Conservation (phyloP, 2,329 filamentous ascomycete species). For the Torrubiella hemipterigena region DNA sequence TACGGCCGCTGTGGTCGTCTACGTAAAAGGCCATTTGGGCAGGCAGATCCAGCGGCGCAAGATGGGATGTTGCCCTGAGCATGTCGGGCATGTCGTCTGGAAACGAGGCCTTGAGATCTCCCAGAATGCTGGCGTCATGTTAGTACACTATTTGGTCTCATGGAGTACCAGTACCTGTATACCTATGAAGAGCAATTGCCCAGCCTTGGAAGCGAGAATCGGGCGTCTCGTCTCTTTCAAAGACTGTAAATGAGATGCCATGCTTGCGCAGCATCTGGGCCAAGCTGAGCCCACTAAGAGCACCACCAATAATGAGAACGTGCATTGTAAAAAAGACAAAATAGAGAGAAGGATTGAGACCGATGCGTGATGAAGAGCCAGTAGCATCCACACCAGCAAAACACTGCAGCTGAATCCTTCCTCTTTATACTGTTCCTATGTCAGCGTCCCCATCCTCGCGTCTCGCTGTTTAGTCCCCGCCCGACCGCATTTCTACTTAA, state of each 20-base stretch:
- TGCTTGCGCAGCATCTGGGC: slow-evolving; percentile 24
- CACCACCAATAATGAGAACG: slow-evolving; percentile 28
- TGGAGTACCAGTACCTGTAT: neutral
- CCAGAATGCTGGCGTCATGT: slow-evolving; percentile 6
- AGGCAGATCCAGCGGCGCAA: slow-evolving; percentile 13
- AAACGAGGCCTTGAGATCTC: slow-evolving; percentile 8
- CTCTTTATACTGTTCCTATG: too few species aligned
- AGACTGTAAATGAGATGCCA: slow-evolving; percentile 21
- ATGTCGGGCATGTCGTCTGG: too few species aligned
- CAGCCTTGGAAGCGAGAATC: slow-evolving; percentile 14
- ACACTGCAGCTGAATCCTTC: too few species aligned
- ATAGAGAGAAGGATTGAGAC: too few species aligned
- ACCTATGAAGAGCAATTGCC: slow-evolving; percentile 18
- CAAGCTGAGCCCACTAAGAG: slow-evolving; percentile 27
- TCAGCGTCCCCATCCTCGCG: too few species aligned
- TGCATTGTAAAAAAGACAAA: too few species aligned
- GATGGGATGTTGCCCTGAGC: slow-evolving; percentile 11
- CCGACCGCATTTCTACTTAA: too few species aligned
- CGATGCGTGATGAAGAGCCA: too few species aligned
- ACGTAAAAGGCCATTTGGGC: slow-evolving; percentile 11
- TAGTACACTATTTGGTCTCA: neutral
- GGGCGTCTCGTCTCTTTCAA: slow-evolving; percentile 21
- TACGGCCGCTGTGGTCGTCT: too few species aligned
- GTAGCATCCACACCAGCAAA: too few species aligned
- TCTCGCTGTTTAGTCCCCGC: too few species aligned